Evolutionary conservation across 75 land plant species (phyloP).

Genomic region (Cupressus sempervirens): DNA sequence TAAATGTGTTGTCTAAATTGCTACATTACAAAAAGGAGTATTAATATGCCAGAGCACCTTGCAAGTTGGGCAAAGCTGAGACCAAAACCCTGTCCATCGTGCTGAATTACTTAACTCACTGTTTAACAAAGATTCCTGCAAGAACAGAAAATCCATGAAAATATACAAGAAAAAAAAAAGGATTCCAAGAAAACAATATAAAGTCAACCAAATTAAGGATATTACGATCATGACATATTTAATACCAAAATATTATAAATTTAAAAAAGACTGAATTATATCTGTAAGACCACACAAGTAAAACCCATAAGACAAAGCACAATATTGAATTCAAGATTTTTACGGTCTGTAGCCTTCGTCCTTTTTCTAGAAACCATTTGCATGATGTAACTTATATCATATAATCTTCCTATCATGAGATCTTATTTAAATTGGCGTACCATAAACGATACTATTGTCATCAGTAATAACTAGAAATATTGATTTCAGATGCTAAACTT

Average conservation of each 20-base stretch:
- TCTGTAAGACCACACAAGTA: background rate
- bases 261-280: background rate
- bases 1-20: background rate
- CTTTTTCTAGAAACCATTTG: background rate
- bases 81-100: slow-evolving; percentile 74
- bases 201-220: background rate
- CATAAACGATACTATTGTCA: background rate
- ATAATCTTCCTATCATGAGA: background rate
- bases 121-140: slow-evolving; percentile 57
- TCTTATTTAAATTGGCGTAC: background rate
- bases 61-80: slow-evolving; percentile 87
- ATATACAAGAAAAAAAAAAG: background rate
- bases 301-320: background rate
- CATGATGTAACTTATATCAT: background rate
- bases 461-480: background rate
- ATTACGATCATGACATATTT: background rate
- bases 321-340: background rate
- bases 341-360: background rate
- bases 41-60: slow-evolving; percentile 43
- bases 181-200: background rate
- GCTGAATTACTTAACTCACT: slow-evolving; percentile 44
- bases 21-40: background rate
- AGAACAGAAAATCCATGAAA: slow-evolving; percentile 7
- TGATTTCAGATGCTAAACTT: background rate
- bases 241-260: background rate